Conservation (phyloP, 768 basidiomycete genomes). For the Rhodotorula diobovata region DNA sequence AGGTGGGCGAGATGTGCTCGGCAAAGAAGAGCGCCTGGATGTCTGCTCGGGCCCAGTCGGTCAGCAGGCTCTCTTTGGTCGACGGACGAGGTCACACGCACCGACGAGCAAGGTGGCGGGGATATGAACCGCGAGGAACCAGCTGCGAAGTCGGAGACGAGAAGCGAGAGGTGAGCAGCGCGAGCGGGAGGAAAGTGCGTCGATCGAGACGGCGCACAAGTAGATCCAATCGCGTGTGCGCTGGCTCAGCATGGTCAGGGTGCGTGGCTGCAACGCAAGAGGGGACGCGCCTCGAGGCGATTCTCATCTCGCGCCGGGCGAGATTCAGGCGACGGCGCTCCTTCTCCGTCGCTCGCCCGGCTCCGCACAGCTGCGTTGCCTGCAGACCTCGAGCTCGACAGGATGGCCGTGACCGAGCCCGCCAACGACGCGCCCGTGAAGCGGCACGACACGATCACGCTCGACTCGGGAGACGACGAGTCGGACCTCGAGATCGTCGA, state of each 20-base stretch:
- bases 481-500: neutral
- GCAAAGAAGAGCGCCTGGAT: slow-evolving; percentile 58
- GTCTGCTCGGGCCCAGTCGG: slow-evolving; percentile 44
- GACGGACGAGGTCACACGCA: neutral
- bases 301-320: no score
- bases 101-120: slow-evolving; percentile 64
- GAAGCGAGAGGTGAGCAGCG: neutral
- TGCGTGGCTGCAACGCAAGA: no score
- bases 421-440: neutral
- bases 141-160: slow-evolving; percentile 3
- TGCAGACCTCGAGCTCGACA: neutral
- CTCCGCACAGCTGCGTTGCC: neutral
- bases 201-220: neutral
- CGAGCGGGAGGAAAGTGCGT: no score
- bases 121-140: slow-evolving; percentile 55
- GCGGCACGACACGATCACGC: neutral
- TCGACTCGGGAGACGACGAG: neutral
- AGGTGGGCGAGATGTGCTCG: slow-evolving; percentile 53
- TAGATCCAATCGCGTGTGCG: slow-evolving; percentile 26
- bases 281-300: neutral
- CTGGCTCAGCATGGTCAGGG: neutral
- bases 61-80: neutral
- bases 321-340: neutral
- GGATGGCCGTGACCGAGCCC: neutral
- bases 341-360: no score